Percentiles rank a stretch among this genome's conserved stretches.
These are phyloP conservation scores for Camellia granthamiana DNA, from an alignment of 148 eudicot species.

Conservation along the genomic window DNA sequence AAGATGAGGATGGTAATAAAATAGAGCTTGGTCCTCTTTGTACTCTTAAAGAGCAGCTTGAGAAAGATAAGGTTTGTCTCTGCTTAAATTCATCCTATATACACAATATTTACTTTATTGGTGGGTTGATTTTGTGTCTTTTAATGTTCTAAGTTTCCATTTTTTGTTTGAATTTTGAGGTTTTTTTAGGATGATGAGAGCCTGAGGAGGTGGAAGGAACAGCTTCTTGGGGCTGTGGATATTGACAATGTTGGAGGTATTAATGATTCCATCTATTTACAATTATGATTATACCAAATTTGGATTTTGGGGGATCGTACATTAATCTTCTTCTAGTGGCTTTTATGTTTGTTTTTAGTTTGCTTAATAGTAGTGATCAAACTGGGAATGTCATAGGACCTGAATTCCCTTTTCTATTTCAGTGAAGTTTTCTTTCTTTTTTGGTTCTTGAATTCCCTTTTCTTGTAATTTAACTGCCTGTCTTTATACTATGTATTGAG, in stretches of 20 bases:
- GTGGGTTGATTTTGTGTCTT: background rate
- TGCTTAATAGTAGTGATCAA: no score
- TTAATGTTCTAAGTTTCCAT: background rate
- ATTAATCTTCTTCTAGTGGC: background rate
- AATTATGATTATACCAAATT: background rate
- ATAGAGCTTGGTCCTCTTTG: conserved; percentile 67
- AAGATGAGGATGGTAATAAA: conserved; percentile 42
- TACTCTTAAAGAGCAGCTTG: conserved; percentile 66
- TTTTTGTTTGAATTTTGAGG: conserved; percentile 11
- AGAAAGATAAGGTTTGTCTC: conserved; percentile 68
- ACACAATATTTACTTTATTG: no score
- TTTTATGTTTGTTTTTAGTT: no score
- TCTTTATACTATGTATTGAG: no score
- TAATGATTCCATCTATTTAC: background rate
- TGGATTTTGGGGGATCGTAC: conserved; percentile 1
- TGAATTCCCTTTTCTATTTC: no score
- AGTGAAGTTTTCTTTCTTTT: background rate
- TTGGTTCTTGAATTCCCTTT: background rate
- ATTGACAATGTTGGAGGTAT: conserved; percentile 65
- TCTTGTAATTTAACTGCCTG: no score
- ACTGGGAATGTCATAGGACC: no score
- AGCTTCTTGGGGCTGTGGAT: conserved; percentile 75
- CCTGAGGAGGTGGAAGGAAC: conserved; percentile 87
- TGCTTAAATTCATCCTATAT: no score
- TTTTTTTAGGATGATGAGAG: conserved; percentile 79